Base-by-base conservation (phyloP, 1,284 basidiomycete genomes). In the Puccinia triticina region DNA sequence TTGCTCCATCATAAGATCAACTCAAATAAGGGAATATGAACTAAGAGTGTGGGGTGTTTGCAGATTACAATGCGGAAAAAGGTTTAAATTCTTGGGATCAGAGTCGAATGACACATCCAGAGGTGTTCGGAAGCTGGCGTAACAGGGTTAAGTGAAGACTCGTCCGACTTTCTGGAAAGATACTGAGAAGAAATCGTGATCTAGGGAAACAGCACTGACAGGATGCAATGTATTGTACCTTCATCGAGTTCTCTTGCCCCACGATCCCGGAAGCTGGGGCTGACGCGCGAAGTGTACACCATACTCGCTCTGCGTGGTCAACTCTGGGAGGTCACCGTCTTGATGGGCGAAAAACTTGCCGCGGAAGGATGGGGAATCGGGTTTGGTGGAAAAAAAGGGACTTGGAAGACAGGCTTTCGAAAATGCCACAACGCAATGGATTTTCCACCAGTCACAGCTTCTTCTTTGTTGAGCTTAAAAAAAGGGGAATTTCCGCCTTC, bases 281-380 rank as follows among this genome's bases (percentile, higher is more conserved):
- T 50, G 48, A 73, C 71, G 66, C 40, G 46, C 37, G 26, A 18
- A 29, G 23, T 61, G 59, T 50, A 50, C 43, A 69, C 37, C 18
- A 23, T 34, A 34, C 29, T 67, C 34, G 16, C 37, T 69, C 40
- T 73, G 71, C 48, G 43, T 73, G 53, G 71, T 73, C 48, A 53
- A 50, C 53, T 73, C 48, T 37, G 16, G 71, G 71, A 29, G 71
- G 71, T 55, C 48, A 32, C 46, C 48, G 43, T 55, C 48, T 32
- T 48, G 48, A 43, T 46, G 48, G 46, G 46, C 29, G 43, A 72
- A 32, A 59, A 73, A 73, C 71, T 73, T 26, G 71, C 71, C 71
- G 71, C 71, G 71, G 71, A 73, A 73, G 71, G 71, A 73, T 73
- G 71, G 71, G 71, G 48, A 73, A 73, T 73, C 46, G 53, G 32